A percentile compares a stretch with the other conserved stretches of the same genome.
Conservation (phyloP, 306 rosid genomes). For the Medicago ruthenica region DNA sequence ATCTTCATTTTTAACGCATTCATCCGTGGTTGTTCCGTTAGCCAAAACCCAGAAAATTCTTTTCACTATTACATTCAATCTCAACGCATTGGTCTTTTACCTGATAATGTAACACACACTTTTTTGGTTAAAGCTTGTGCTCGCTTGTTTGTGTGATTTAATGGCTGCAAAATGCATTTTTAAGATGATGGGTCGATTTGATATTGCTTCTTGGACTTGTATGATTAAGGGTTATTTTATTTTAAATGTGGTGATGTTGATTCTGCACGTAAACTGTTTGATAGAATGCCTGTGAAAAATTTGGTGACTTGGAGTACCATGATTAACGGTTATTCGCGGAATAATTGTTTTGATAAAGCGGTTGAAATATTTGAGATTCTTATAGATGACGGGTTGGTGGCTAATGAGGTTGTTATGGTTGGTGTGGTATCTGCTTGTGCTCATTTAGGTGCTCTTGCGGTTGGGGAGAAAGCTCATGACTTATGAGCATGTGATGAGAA, state of each 20-base stretch:
- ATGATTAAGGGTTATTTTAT: constrained; percentile 48
- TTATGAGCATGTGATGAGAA: constrained; percentile 46
- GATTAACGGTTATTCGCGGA: constrained; percentile 51
- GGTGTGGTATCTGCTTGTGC: constrained; percentile 58
- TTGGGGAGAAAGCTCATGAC: constrained; percentile 50
- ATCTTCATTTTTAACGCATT: constrained; percentile 54
- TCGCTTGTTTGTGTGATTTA: constrained; percentile 41
- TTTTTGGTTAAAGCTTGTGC: constrained; percentile 51
- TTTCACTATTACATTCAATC: constrained; percentile 49
- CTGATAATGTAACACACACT: constrained; percentile 53
- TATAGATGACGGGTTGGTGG: constrained; percentile 49
- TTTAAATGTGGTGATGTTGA: constrained; percentile 46
- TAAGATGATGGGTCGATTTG: constrained; percentile 41
- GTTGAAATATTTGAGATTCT: constrained; percentile 44
- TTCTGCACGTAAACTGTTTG: constrained; percentile 51
- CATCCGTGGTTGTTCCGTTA: constrained; percentile 45
- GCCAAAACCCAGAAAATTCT: constrained; percentile 39
- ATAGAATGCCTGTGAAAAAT: constrained; percentile 49
- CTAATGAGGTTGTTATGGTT: constrained; percentile 56
- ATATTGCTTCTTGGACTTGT: constrained; percentile 49
- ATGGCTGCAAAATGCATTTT: constrained; percentile 44
- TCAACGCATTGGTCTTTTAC: constrained; percentile 45
- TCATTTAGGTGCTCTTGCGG: constrained; percentile 56
- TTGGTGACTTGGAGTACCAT: constrained; percentile 58
- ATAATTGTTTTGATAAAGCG: constrained; percentile 44